Evolutionary conservation across 331 rosid genomes (phyloP), one percentile per base, ranked within the genome.

Genomic region (Malus hybrid): DNA sequence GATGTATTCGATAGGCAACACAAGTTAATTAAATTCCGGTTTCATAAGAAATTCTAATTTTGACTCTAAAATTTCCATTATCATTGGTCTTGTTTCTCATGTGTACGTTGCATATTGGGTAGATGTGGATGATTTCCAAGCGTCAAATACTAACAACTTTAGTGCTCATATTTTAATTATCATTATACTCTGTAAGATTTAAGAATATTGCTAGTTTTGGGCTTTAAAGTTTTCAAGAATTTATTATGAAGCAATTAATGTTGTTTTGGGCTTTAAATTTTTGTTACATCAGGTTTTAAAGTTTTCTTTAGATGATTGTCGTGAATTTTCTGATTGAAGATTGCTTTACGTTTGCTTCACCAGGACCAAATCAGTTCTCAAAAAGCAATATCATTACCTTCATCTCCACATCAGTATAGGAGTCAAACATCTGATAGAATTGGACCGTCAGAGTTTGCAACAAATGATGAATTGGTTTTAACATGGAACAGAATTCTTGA

Each of bases 401-500:
- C 99, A 61, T 95, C 97, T 55, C 99, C 97, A 13, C 97, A 95
- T 79, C 92, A 84, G 57, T 95, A 95, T 80, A 83, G 89, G 82
- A 82, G 81, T 76, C 92, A 87, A 76, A 78, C 88, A 56, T 87
- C 96, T 48, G 91, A 74, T 80, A 81, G 88, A 83, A 71, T 83
- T 20, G 93, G 86, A 59, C 80, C 84, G 71, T 90, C 92, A 5
- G 82, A 84, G 65, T 86, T 75, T 19, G 76, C 77, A 27, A 81
- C 61, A 64, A 84, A 81, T 80, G 87, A 88, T 79, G 97, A 86
- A 83, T 61, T 87, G 81, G 88, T 88, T 77, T 85, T 89, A 22
- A 90, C 90, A 29, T 95, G 99, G 97, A 87, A 89, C 73, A 89
- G 67, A 82, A 88, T 95, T 78, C 96, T 95, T 73, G 92, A 92